Percentiles rank a stretch among this genome's conserved stretches.
Conservation (phyloP, 2,329 filamentous ascomycete species). For the Fusarium compactum region DNA sequence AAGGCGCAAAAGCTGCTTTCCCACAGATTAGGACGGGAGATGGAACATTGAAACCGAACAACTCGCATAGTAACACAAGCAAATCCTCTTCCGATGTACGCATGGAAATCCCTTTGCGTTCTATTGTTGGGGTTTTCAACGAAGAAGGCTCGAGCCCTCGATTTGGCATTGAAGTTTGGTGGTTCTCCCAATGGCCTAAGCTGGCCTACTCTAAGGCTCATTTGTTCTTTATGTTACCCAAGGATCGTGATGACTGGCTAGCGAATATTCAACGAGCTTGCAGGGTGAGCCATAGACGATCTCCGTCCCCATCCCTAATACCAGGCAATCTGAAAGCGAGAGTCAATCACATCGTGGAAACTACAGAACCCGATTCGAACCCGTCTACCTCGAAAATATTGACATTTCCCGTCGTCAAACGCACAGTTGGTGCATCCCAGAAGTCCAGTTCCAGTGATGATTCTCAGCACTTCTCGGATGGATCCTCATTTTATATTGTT, state of each 20-base stretch:
- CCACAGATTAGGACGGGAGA: constrained; percentile 56
- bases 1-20: constrained; percentile 62
- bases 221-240: constrained; percentile 62
- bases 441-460: constrained; percentile 58
- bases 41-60: constrained; percentile 39
- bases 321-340: constrained; percentile 61
- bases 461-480: constrained; percentile 60
- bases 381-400: constrained; percentile 49
- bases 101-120: constrained; percentile 62
- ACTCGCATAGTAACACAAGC: constrained; percentile 43
- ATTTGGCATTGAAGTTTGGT: constrained; percentile 69
- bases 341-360: constrained; percentile 61
- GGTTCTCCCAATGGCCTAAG: constrained; percentile 60
- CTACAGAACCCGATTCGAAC: constrained; percentile 55
- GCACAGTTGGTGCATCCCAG: constrained; percentile 56
- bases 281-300: constrained; percentile 54
- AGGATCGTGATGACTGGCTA: constrained; percentile 64
- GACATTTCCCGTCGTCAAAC: constrained; percentile 66
- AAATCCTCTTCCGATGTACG: constrained; percentile 55
- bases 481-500: constrained; percentile 66
- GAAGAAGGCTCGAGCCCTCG: constrained; percentile 63
- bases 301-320: constrained; percentile 54
- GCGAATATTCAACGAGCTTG: constrained; percentile 59
- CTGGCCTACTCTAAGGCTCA: constrained; percentile 61
- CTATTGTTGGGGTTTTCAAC: constrained; percentile 65